phyloP scores from a whole-genome alignment of 2,329 filamentous ascomycete species.

The Alternaria alternata region DNA sequence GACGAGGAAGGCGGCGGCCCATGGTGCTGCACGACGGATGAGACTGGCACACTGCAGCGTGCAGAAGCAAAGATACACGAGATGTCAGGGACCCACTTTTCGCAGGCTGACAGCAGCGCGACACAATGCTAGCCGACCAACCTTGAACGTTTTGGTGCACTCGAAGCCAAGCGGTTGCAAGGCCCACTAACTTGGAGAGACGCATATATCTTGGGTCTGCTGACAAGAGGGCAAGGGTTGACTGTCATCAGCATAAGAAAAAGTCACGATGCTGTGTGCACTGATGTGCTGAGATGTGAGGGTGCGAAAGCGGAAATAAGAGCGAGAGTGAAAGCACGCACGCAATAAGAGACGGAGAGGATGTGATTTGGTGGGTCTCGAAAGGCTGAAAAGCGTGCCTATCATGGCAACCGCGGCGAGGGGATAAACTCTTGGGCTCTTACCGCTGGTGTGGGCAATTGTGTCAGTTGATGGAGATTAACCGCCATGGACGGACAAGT shows the following conservation, averaged over 20 bases:
- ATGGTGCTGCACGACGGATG: constrained; percentile 12
- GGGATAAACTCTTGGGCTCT: constrained; percentile 8
- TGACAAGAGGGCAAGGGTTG: constrained; percentile 17
- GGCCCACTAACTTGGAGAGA: constrained; percentile 11
- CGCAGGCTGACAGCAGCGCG: constrained; percentile 22
- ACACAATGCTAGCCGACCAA: constrained; percentile 26
- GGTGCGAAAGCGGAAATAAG: constrained; percentile 14
- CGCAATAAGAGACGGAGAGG: background rate
- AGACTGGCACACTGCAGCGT: constrained; percentile 17
- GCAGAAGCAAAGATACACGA: constrained; percentile 24
- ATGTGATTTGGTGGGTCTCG: constrained; percentile 3
- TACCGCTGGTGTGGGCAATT: constrained; percentile 13
- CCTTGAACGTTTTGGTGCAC: constrained; percentile 27
- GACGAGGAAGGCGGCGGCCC: constrained; percentile 13
- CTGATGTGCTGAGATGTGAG: background rate
- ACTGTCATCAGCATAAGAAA: background rate
- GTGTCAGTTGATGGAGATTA: constrained; percentile 28
- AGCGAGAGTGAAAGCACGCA: constrained; percentile 20
- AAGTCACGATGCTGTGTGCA: constrained; percentile 5
- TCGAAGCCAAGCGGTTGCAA: constrained; percentile 10
- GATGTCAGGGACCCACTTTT: constrained; percentile 22
- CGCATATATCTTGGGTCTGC: constrained; percentile 17
- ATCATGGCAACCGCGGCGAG: constrained; percentile 14
- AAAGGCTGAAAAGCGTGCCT: constrained; percentile 8
- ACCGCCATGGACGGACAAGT: constrained; percentile 11